Conservation (phyloP, 2,329 filamentous ascomycete species). For the Davidsoniella eucalypti region DNA sequence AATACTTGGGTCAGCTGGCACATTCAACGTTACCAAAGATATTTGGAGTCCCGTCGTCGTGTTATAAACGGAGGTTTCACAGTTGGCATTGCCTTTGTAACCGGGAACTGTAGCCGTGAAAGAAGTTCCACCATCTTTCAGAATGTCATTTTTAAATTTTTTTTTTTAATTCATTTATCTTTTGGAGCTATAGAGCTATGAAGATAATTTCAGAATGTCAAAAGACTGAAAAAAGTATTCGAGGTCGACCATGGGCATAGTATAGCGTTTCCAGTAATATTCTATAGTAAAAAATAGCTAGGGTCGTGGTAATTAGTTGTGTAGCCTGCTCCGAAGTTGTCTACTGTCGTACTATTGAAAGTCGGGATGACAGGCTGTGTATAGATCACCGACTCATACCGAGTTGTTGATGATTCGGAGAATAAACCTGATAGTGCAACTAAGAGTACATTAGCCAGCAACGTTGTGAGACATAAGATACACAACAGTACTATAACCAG, state of each 20-base stretch:
- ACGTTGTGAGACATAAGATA: constrained; percentile 28
- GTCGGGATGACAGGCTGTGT: background rate
- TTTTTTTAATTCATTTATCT: too few species aligned
- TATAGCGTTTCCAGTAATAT: constrained; percentile 25
- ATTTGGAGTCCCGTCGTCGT: background rate
- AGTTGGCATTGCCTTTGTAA: background rate
- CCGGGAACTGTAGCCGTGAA: background rate
- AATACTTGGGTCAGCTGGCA: background rate
- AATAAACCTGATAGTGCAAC: constrained; percentile 36
- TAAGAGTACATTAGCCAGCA: constrained; percentile 36
- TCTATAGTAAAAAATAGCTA: constrained; percentile 20
- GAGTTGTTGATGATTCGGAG: constrained; percentile 20
- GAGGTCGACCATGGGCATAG: constrained; percentile 34
- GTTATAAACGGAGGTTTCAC: background rate
- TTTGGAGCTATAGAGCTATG: too few species aligned
- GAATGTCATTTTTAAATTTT: too few species aligned
- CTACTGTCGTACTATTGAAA: background rate
- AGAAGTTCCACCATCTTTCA: background rate
- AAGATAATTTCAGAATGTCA: constrained; percentile 4
- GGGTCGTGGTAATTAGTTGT: constrained; percentile 15
- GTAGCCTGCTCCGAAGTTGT: background rate
- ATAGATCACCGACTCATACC: background rate
- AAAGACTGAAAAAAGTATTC: constrained; percentile 32
- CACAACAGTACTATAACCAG: constrained; percentile 30
- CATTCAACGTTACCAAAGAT: too few species aligned